Conservation (phyloP, 176 grass and related monocot species). For the Lolium multiflorum region DNA sequence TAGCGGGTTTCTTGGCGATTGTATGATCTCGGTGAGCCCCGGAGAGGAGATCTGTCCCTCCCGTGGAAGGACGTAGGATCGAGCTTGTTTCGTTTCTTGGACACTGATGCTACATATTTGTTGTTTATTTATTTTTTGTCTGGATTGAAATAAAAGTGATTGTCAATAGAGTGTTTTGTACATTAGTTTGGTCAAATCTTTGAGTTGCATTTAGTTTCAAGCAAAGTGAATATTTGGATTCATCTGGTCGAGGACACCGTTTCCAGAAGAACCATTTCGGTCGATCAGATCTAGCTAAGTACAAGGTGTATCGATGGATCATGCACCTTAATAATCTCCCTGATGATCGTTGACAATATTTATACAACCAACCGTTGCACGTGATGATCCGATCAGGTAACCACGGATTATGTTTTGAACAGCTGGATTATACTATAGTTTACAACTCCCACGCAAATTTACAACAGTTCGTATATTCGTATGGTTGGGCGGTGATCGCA, state of each 20-base stretch:
- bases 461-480: background rate
- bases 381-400: background rate
- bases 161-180: background rate
- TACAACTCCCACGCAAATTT: background rate
- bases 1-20: slow-evolving; percentile 32
- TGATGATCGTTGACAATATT: background rate
- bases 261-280: background rate
- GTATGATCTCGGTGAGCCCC: slow-evolving; percentile 10
- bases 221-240: background rate
- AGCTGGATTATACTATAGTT: background rate
- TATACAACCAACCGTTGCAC: background rate
- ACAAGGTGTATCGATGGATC: background rate
- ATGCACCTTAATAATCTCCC: background rate
- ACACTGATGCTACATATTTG: background rate
- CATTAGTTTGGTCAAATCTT: background rate
- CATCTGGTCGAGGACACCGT: background rate
- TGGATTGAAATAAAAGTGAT: background rate
- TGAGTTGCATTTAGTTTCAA: background rate
- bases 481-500: background rate
- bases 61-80: slow-evolving; percentile 8
- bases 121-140: background rate
- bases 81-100: background rate
- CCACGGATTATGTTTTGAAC: background rate
- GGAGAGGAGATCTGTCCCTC: background rate
- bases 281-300: background rate